These are phyloP conservation scores for Diplodia sapinea DNA, from an alignment of 2,329 filamentous ascomycete genomes.

Conservation along the genomic window DNA sequence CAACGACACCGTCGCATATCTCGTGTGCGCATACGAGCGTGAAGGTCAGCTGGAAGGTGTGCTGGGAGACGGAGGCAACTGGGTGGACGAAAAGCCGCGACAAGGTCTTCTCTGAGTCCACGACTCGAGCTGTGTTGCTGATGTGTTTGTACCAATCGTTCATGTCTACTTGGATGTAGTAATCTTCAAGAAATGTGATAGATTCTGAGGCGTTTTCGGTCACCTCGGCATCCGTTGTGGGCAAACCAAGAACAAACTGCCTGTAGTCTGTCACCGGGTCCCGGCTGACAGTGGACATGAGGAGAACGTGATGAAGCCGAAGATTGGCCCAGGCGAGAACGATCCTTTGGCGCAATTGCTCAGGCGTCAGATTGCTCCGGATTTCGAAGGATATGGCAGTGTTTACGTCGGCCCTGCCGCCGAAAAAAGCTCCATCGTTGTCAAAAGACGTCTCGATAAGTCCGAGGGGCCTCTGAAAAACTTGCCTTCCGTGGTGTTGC, in stretches of 20 bases:
- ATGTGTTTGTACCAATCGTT: conserved; percentile 51
- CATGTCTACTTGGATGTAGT: conserved; percentile 43
- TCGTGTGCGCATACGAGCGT: conserved; percentile 52
- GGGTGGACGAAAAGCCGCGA: conserved; percentile 52
- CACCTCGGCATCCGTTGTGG: conserved; percentile 39
- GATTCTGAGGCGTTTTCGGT: conserved; percentile 40
- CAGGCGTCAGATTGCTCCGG: conserved; percentile 40
- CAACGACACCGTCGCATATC: conserved; percentile 49
- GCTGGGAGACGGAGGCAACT: conserved; percentile 34
- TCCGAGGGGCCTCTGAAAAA: conserved; percentile 49
- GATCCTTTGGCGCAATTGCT: conserved; percentile 45
- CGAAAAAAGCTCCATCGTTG: conserved; percentile 51
- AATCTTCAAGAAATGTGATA: conserved; percentile 49
- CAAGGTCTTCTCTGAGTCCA: conserved; percentile 47
- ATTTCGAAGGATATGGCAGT: conserved; percentile 47
- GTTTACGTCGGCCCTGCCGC: conserved; percentile 55
- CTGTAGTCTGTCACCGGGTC: conserved; percentile 34
- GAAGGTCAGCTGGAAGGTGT: conserved; percentile 43
- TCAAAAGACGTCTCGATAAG: conserved; percentile 55
- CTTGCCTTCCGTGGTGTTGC: not conserved
- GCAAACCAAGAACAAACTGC: conserved; percentile 46
- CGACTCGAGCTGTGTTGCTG: conserved; percentile 49
- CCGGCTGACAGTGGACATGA: conserved; percentile 43
- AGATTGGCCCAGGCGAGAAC: conserved; percentile 50
- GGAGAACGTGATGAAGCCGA: conserved; percentile 48